phyloP scores from a whole-genome alignment of 2,329 filamentous ascomycete genomes.

The Endocalyx cinctus region DNA sequence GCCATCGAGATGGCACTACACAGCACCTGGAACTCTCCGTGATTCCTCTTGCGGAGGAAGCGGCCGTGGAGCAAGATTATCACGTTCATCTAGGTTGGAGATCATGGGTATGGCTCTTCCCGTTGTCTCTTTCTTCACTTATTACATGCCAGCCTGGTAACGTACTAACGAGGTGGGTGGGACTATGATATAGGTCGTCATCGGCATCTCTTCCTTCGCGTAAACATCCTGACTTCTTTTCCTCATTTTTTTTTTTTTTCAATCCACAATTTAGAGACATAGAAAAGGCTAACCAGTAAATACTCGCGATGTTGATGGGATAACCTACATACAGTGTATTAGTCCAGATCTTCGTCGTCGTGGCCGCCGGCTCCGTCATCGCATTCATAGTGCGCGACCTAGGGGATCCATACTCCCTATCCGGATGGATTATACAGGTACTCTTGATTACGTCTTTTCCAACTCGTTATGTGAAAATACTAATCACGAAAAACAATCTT shows the following conservation, averaged over 20 bases:
- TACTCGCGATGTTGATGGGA: no score
- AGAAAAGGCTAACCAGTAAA: not conserved
- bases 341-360: slow-evolving; percentile 51
- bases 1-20: no score
- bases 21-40: no score
- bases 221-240: no score
- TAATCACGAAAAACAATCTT: slow-evolving; percentile 1
- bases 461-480: no score
- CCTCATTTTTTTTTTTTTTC: not conserved
- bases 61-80: slow-evolving; percentile 25
- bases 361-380: slow-evolving; percentile 51
- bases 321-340: slow-evolving; percentile 33
- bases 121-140: not conserved
- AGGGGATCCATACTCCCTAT: slow-evolving; percentile 41
- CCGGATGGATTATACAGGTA: slow-evolving; percentile 54
- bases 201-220: slow-evolving; percentile 45
- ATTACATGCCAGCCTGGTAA: not conserved
- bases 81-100: slow-evolving; percentile 50
- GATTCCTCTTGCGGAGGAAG: no score
- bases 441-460: no score
- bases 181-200: slow-evolving; percentile 27
- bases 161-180: slow-evolving; percentile 1
- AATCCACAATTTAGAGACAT: not conserved
- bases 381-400: slow-evolving; percentile 52
- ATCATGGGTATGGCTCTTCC: slow-evolving; percentile 38